Evolutionary conservation across 164 flowering plant genomes (phyloP).

Genomic region (Cinnamomum micranthum): DNA sequence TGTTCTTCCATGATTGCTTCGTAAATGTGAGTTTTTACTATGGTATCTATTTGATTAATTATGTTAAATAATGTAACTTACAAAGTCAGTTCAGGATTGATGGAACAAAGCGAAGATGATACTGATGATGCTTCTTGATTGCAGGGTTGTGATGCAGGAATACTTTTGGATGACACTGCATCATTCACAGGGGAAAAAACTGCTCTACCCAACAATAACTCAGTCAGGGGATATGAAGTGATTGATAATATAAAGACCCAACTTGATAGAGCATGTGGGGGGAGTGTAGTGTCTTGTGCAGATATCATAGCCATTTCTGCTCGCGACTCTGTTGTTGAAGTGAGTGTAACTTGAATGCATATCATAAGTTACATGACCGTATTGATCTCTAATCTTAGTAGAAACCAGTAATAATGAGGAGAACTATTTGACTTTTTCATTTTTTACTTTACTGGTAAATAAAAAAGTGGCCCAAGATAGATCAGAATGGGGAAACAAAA

Average conservation of each 20-base stretch:
- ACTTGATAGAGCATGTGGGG: conserved; percentile 24
- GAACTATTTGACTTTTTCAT: too few relatives aligned
- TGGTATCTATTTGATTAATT: too few relatives aligned
- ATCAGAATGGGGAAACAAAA: too few relatives aligned
- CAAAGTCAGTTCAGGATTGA: neutral
- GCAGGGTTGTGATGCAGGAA: conserved; percentile 23
- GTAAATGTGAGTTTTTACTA: conserved; percentile 13
- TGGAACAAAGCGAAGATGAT: neutral
- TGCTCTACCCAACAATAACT: conserved; percentile 9
- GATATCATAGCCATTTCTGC: conserved; percentile 29
- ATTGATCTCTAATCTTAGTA: neutral
- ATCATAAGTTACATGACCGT: neutral
- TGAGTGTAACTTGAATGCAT: conserved; percentile 3
- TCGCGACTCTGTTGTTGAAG: conserved; percentile 24
- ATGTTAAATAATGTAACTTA: neutral
- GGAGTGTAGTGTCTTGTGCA: conserved; percentile 27
- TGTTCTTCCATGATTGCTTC: conserved; percentile 46
- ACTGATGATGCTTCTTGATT: neutral
- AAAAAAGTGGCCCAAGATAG: too few relatives aligned
- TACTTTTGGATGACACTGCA: conserved; percentile 12
- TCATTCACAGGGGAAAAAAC: conserved; percentile 13
- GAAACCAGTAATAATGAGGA: neutral
- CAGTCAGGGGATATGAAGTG: conserved; percentile 17
- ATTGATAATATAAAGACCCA: conserved; percentile 20
- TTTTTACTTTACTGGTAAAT: too few relatives aligned